A percentile compares a stretch with the other conserved stretches of the same genome.
Evolutionary conservation across 257 asterid species (phyloP).

Genomic region (Solanum sejunctum): DNA sequence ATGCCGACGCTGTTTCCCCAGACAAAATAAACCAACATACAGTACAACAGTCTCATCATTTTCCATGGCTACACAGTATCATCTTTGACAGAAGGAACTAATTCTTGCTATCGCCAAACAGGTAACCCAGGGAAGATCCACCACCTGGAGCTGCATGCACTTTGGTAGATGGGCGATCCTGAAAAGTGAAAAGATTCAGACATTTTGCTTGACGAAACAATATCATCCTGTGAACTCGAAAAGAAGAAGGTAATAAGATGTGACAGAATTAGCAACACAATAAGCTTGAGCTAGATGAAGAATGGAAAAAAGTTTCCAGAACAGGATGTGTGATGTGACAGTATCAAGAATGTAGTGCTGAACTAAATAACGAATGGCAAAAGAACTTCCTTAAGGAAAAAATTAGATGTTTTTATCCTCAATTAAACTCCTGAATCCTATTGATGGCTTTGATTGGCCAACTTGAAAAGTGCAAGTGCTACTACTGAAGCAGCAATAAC

Average conservation of each 20-base stretch:
- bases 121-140: constrained; percentile 13
- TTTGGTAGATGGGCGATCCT: constrained; percentile 18
- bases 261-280: neutral
- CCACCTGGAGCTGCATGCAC: constrained; percentile 17
- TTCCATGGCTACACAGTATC: neutral
- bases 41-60: neutral
- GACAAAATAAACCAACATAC: neutral
- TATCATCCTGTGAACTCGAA: neutral
- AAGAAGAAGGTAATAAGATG: neutral
- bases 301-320: neutral
- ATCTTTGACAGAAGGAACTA: neutral
- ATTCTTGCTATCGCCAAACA: constrained; percentile 5
- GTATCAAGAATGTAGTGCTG: neutral
- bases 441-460: neutral
- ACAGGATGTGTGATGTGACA: neutral
- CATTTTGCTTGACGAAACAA: neutral
- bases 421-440: neutral
- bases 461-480: neutral
- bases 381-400: neutral
- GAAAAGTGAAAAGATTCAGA: neutral
- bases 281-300: neutral
- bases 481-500: neutral
- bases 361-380: neutral
- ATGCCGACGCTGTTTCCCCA: neutral
- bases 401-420: neutral